These are phyloP conservation scores for Saturnispora silvae DNA, from an alignment of 805 yeast genomes.

Conservation along the genomic window DNA sequence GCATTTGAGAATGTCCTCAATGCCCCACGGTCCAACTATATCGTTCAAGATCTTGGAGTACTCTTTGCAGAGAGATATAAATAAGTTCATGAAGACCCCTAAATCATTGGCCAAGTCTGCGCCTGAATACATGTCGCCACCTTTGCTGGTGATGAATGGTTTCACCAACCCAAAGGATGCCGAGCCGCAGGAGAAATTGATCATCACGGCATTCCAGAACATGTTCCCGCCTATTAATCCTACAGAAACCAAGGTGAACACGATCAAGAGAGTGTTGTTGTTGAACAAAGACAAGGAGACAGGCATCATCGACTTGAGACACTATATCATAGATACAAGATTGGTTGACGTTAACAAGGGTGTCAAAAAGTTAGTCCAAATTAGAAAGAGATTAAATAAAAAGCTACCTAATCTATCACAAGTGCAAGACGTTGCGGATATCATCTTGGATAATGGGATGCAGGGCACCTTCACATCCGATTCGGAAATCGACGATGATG, in stretches of 20 bases:
- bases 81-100: slow-evolving; percentile 60
- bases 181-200: slow-evolving; percentile 62
- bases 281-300: slow-evolving; percentile 62
- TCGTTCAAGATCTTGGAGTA: slow-evolving; percentile 71
- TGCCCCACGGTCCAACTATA: slow-evolving; percentile 92
- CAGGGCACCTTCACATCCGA: slow-evolving; percentile 67
- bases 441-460: slow-evolving; percentile 59
- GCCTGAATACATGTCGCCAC: slow-evolving; percentile 64
- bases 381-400: slow-evolving; percentile 50
- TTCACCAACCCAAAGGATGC: slow-evolving; percentile 60
- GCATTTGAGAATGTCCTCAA: slow-evolving; percentile 70
- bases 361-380: slow-evolving; percentile 57
- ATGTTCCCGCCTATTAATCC: slow-evolving; percentile 94
- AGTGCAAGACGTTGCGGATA: slow-evolving; percentile 70
- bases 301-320: slow-evolving; percentile 75
- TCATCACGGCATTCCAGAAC: slow-evolving; percentile 87
- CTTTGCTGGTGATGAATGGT: slow-evolving; percentile 88
- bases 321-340: slow-evolving; percentile 79
- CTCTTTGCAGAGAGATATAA: slow-evolving; percentile 74
- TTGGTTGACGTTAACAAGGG: slow-evolving; percentile 68
- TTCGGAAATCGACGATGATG: slow-evolving; percentile 90
- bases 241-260: slow-evolving; percentile 57
- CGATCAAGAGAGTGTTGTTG: slow-evolving; percentile 78
- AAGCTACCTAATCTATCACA: slow-evolving; percentile 58
- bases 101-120: slow-evolving; percentile 61